Conservation (phyloP, 495 filamentous ascomycete species). For the Trypethelium eluteriae region DNA sequence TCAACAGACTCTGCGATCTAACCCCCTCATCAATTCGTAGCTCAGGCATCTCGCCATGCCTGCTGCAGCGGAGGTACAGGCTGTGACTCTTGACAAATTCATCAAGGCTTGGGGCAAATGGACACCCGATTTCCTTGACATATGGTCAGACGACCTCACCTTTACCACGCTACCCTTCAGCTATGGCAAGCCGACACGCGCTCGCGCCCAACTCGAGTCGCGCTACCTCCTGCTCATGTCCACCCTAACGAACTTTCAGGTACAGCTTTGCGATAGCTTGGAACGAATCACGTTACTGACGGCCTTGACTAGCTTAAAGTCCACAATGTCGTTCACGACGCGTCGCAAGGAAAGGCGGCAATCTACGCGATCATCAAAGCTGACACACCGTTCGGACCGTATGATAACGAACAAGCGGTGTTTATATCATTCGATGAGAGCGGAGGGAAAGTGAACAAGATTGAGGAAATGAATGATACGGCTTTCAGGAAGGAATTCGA, state of each 20-base stretch:
- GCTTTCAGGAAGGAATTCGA: neutral
- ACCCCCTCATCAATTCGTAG: no score
- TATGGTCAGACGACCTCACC: neutral
- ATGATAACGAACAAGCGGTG: slow-evolving; percentile 14
- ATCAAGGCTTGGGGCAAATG: neutral
- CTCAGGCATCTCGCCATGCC: neutral
- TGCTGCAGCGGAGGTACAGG: neutral
- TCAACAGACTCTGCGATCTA: no score
- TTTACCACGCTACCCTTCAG: neutral
- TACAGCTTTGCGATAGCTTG: neutral
- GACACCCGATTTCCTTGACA: neutral
- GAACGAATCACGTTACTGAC: neutral
- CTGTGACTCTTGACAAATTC: neutral
- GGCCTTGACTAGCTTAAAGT: slow-evolving; percentile 53
- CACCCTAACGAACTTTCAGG: neutral
- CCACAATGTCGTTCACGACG: slow-evolving; percentile 13
- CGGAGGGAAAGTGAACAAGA: slow-evolving; percentile 4
- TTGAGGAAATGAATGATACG: slow-evolving; percentile 14
- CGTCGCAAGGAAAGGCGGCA: neutral
- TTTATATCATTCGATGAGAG: slow-evolving; percentile 13
- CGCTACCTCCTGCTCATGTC: neutral
- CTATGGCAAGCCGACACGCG: no score
- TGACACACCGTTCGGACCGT: slow-evolving; percentile 13
- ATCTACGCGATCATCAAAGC: slow-evolving; percentile 4
- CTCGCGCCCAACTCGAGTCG: neutral